Evolutionary conservation across 2,329 filamentous ascomycete genomes (phyloP).

Genomic region (Fusarium zealandicum): DNA sequence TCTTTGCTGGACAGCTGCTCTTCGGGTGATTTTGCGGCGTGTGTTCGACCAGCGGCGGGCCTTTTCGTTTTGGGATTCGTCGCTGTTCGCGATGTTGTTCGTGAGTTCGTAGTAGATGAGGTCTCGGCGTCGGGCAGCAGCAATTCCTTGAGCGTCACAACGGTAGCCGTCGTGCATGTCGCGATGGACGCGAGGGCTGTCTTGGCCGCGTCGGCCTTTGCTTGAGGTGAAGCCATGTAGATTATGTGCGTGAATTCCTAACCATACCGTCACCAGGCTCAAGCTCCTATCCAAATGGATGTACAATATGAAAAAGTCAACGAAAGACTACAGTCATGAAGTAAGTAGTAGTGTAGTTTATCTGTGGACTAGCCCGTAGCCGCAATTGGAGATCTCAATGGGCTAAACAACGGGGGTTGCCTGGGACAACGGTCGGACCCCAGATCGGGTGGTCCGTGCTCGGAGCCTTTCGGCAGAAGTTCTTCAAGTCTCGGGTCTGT

Average conservation of each 20-base stretch:
- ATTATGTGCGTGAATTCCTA: conserved; percentile 39
- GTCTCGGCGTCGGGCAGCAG: conserved; percentile 48
- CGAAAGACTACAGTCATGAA: conserved; percentile 34
- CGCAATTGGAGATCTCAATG: conserved; percentile 15
- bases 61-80: conserved; percentile 38
- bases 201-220: conserved; percentile 60
- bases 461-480: conserved; percentile 26
- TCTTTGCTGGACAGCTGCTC: conserved; percentile 54
- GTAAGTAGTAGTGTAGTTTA: conserved; percentile 14
- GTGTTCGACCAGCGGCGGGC: conserved; percentile 10
- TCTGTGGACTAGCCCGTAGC: conserved; percentile 21
- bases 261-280: conserved; percentile 46
- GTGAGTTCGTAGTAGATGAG: conserved; percentile 35
- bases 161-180: conserved; percentile 60
- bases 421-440: conserved; percentile 45
- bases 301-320: conserved; percentile 34
- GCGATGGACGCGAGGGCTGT: conserved; percentile 59
- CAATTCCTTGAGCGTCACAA: conserved; percentile 57
- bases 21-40: conserved; percentile 24
- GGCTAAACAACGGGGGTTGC: conserved; percentile 49
- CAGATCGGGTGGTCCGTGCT: conserved; percentile 36
- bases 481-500: conserved; percentile 13
- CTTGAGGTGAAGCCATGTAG: conserved; percentile 54
- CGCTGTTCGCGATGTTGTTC: conserved; percentile 40
- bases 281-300: conserved; percentile 38